Evolutionary conservation across 2,329 filamentous ascomycete genomes (phyloP).

Genomic region (Exophiala sp.): DNA sequence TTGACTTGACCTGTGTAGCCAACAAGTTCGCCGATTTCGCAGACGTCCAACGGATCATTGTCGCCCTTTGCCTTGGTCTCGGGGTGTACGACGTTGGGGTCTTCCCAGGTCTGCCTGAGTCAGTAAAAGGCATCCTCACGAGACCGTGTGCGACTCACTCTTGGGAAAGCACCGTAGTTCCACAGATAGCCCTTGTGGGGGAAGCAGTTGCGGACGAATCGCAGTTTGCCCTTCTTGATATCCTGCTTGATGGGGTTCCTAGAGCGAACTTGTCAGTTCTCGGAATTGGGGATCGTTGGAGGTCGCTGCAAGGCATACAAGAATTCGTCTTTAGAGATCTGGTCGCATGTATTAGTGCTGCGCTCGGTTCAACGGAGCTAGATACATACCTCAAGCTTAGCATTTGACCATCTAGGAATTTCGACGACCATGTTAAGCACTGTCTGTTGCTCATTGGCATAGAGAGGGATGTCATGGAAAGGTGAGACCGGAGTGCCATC

Average conservation of each 20-base stretch:
- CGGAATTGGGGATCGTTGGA: background rate
- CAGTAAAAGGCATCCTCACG: background rate
- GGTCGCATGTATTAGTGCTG: constrained; percentile 17
- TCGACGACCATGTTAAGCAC: constrained; percentile 99
- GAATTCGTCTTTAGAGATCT: constrained; percentile 98
- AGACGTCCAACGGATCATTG: constrained; percentile 98
- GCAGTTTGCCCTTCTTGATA: constrained; percentile 98
- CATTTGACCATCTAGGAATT: constrained; percentile 99
- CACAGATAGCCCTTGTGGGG: constrained; percentile 99
- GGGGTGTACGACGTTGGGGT: constrained; percentile 90
- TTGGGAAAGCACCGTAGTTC: constrained; percentile 99
- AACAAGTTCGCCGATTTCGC: constrained; percentile 98
- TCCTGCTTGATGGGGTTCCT: constrained; percentile 98
- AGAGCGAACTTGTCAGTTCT: constrained; percentile 3
- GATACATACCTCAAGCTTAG: constrained; percentile 92
- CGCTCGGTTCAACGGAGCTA: constrained; percentile 10
- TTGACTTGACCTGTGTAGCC: constrained; percentile 95
- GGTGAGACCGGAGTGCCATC: constrained; percentile 90
- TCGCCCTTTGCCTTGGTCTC: constrained; percentile 99
- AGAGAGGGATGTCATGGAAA: constrained; percentile 98
- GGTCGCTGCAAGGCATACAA: constrained; percentile 44
- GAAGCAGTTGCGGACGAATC: constrained; percentile 99
- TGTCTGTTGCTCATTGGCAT: constrained; percentile 92
- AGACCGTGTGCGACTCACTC: constrained; percentile 57
- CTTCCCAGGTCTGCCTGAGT: constrained; percentile 83